A percentile compares a stretch with the other conserved stretches of the same genome.
phyloP scores from a whole-genome alignment of 352 stramenopile species.

The Phytophthora europaea region DNA sequence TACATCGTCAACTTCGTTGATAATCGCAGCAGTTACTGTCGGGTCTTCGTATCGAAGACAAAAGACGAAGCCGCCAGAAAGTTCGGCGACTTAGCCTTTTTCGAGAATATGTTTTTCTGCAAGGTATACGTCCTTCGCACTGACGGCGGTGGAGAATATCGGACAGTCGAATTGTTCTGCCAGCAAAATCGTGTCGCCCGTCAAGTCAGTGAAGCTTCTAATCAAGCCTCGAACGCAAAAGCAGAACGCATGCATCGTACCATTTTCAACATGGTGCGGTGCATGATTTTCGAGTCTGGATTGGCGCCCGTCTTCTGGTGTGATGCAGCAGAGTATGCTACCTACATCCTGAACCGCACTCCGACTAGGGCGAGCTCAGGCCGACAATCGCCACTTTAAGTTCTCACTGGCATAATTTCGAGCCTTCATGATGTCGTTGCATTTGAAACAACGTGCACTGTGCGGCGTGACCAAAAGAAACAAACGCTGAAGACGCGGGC shows the following conservation, averaged over 20 bases:
- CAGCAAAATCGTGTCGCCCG: not conserved
- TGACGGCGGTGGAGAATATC: not conserved
- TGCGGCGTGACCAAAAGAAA: not conserved
- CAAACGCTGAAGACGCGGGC: not conserved
- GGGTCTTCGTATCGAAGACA: not conserved
- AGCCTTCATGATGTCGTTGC: not conserved
- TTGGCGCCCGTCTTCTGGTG: slow-evolving; percentile 27
- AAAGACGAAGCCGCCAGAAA: not conserved
- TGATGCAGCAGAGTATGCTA: slow-evolving; percentile 34
- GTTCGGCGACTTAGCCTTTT: not conserved
- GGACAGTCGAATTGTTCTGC: not conserved
- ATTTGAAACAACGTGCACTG: not conserved
- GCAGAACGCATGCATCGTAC: slow-evolving; percentile 42
- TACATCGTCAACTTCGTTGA: not conserved
- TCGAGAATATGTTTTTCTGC: not conserved
- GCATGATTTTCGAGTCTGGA: slow-evolving; percentile 1
- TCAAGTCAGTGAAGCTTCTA: slow-evolving; percentile 33
- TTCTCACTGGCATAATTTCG: not conserved
- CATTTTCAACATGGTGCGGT: slow-evolving; percentile 35
- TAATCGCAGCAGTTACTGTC: not conserved
- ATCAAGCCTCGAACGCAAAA: slow-evolving; percentile 38
- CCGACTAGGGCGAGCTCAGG: not conserved
- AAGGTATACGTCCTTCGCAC: not conserved
- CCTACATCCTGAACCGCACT: slow-evolving; percentile 24
- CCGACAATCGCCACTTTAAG: not conserved